phyloP scores from a whole-genome alignment of 495 filamentous ascomycete genomes.

The Elaphomyces granulatus region DNA sequence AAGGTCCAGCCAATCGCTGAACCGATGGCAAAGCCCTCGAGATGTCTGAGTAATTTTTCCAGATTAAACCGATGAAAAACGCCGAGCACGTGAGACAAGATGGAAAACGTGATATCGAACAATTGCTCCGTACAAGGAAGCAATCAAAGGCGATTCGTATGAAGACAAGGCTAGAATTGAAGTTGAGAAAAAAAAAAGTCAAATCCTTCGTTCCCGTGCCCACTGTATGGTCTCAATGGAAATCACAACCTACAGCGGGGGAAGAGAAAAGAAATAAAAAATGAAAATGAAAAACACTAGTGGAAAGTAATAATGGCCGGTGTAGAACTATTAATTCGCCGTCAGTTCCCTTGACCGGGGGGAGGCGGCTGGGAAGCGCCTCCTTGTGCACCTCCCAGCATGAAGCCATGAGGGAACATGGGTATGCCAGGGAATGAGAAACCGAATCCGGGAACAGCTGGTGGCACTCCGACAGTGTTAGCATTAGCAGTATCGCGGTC shows the following conservation, averaged over 20 bases:
- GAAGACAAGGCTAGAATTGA: not conserved
- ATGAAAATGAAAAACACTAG: not conserved
- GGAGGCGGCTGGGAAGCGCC: constrained; percentile 23
- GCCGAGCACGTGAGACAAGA: too few relatives aligned
- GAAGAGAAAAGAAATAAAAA: not conserved
- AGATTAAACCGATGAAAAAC: too few relatives aligned
- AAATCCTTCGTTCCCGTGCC: too few relatives aligned
- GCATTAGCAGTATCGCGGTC: constrained; percentile 28
- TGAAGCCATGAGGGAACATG: constrained; percentile 52
- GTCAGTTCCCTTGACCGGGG: constrained; percentile 23
- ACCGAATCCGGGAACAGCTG: constrained; percentile 49
- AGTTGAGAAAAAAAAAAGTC: not conserved
- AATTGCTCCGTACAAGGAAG: too few relatives aligned
- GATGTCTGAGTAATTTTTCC: too few relatives aligned
- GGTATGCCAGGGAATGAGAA: constrained; percentile 58
- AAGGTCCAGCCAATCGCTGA: too few relatives aligned
- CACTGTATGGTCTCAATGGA: not conserved
- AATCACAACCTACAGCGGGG: not conserved
- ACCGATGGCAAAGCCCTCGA: too few relatives aligned
- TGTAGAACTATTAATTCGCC: not conserved
- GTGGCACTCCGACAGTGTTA: constrained; percentile 42
- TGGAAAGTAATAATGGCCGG: not conserved
- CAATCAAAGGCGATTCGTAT: too few relatives aligned
- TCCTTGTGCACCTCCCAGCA: constrained; percentile 33
- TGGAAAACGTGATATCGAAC: too few relatives aligned